These are phyloP conservation scores for Heracleum sosnowskyi DNA, from an alignment of 129 eudicot species.

Conservation along the genomic window DNA sequence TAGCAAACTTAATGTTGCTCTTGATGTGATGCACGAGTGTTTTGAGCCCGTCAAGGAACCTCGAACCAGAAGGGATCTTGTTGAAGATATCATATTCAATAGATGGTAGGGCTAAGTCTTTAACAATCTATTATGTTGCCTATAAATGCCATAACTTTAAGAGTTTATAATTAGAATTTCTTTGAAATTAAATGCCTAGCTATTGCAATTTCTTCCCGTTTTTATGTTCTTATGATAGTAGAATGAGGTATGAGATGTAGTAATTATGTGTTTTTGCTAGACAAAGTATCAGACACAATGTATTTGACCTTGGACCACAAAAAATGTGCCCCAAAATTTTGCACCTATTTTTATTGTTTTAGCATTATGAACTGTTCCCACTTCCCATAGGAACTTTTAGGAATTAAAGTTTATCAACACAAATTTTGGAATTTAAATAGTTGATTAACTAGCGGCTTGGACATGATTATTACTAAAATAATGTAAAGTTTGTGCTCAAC, in stretches of 20 bases:
- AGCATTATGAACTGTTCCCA: neutral
- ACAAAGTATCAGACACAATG: neutral
- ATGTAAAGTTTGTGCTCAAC: neutral
- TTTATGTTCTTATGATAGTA: too few relatives aligned
- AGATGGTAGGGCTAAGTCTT: conserved; percentile 44
- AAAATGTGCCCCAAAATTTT: neutral
- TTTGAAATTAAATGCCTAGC: neutral
- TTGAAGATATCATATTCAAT: conserved; percentile 78
- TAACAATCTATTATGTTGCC: neutral
- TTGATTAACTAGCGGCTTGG: neutral
- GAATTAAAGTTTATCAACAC: neutral
- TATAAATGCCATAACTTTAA: neutral
- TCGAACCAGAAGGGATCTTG: conserved; percentile 62
- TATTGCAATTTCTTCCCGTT: neutral
- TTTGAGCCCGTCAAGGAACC: conserved; percentile 87
- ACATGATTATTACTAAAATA: neutral
- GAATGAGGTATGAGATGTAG: neutral
- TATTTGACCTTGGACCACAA: neutral
- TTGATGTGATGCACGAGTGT: conserved; percentile 87
- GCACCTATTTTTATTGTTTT: neutral
- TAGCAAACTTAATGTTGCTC: conserved; percentile 75
- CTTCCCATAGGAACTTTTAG: neutral
- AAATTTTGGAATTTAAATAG: neutral
- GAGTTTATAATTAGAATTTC: neutral
- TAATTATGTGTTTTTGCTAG: neutral